Base-by-base conservation (phyloP, 1,139 yeast genomes). In the Pichia sp. region DNA sequence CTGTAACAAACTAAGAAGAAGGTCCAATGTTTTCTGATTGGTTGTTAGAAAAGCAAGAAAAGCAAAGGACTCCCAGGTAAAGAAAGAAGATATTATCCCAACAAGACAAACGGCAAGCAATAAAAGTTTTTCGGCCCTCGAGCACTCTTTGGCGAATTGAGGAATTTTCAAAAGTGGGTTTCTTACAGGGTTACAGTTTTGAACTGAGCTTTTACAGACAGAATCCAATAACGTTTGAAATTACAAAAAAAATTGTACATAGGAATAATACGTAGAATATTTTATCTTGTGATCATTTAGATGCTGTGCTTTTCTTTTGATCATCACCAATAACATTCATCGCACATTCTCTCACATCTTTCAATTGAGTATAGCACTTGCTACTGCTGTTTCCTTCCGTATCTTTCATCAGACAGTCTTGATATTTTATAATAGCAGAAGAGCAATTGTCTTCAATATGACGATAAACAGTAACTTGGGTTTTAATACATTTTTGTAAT, bases 381-480 rank as follows among this genome's bases (percentile, higher is more conserved):
- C 55, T 46, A n/a, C 50, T 51, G 24, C 49, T 43, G 18, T 52
- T 49, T 10, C 40, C 44, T 20, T 41, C 45, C 6, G 37, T 48
- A 24, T 56, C 53, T 28, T 41, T 38, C 29, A 41, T 60, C 37
- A 80, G 66, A 56, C 89, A 81, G 27, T 68, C 68, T 52, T 81
- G 87, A 56, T 80, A 81, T 1, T 68, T 72, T 51, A 70, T 70
- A 59, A 80, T 67, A 47, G 70, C 69, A 9, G 67, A 71, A 15
- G 73, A 65, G 59, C 89, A 81, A 29, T 69, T 68, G 22, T 68
- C 68, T 52, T 80, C 78, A 50, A 81, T 80, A 55, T 68, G 73
- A 51, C 74, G 76, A 59, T 80, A 78, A 20, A 83, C 68, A 1
- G 88, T 86, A 11, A 80, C 86, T 43, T 66, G 61, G 6, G 67